A percentile compares a stretch with the other conserved stretches of the same genome.
Conservation (phyloP, 768 basidiomycete genomes). For the Arthromyces matolae region DNA sequence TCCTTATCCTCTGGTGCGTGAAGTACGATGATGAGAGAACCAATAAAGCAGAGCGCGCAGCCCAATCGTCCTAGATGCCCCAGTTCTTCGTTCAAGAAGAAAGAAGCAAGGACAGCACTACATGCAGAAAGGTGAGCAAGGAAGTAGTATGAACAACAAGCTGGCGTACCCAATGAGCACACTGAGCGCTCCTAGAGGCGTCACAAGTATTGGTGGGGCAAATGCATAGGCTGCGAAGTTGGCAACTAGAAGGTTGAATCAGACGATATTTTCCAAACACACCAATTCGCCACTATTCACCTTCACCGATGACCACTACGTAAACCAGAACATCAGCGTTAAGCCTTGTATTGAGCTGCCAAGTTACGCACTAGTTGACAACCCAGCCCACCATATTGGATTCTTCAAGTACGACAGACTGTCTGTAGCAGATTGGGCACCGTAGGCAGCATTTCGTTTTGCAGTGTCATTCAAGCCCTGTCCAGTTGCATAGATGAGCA, state of each 20-base stretch:
- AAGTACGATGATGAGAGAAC: conserved; percentile 90
- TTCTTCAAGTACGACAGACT: conserved; percentile 84
- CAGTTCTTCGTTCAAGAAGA: conserved; percentile 88
- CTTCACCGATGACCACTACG: conserved; percentile 89
- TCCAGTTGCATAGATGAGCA: conserved; percentile 5
- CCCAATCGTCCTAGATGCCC: conserved; percentile 90
- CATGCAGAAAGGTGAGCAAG: background rate
- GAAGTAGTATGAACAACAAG: background rate
- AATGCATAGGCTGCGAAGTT: conserved; percentile 98
- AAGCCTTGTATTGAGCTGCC: conserved; percentile 4
- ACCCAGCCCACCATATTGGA: conserved; percentile 97
- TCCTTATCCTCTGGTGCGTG: conserved; percentile 97
- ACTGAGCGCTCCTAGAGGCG: conserved; percentile 93
- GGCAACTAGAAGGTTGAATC: conserved; percentile 45
- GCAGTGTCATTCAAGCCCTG: conserved; percentile 91
- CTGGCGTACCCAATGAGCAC: conserved; percentile 86
- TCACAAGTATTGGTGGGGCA: conserved; percentile 97
- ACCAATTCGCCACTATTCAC: conserved; percentile 36
- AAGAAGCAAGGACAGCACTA: conserved; percentile 91
- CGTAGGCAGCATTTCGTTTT: conserved; percentile 41
- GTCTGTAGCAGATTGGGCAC: conserved; percentile 66
- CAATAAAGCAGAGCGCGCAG: conserved; percentile 78
- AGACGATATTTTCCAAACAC: conserved; percentile 1
- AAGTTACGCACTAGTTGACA: conserved; percentile 72
- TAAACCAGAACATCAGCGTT: conserved; percentile 5